Evolutionary conservation across 2,329 filamentous ascomycete species (phyloP), one percentile per base, ranked within the genome.

Genomic region (Fusarium sp.): DNA sequence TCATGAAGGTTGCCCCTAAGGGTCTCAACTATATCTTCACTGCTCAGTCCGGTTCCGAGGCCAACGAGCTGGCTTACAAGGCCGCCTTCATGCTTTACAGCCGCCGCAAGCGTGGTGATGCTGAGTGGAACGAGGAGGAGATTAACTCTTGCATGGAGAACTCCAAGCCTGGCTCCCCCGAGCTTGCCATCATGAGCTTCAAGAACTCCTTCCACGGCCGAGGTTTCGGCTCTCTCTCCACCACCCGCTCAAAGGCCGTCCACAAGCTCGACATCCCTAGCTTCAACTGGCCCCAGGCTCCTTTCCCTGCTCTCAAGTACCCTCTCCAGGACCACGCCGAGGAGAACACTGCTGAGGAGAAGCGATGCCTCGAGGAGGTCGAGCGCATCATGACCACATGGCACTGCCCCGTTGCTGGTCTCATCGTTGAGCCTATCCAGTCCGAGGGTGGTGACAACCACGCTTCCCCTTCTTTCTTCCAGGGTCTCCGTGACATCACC

Each of bases 211-310:
- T 95, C 86, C 92, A 95, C 81, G 92, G 92, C 65, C 91, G 92
- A 75, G 88, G 94, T 49, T 95, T 95, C 78, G 92, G 91, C 74
- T 90, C 87, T 68, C 85, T 95, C 58, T 92, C 90, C 64, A 94
- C 92, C 70, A 95, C 92, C 32, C 90, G 92, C 78, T 92, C 89
- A 80, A 95, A 95, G 85, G 87, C 92, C 58, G 92, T 95, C 73
- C 92, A 95, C 85, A 95, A 95, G 82, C 86, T 95, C 73, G 92
- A 95, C 78, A 95, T 95, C 72, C 92, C 92, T n/a, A 91, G 92
- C 66, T 95, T 95, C 79, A 90, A 95, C 83, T 95, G 92, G 92
- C 92, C 92, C 55, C 91, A 93, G 81, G 92, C 92, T n/a, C 85
- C 90, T 38, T 95, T 95, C 85, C 92, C 92, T n/a, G 75, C 81